These are phyloP conservation scores for Gymnopilus dilepis DNA, from an alignment of 768 basidiomycete species.

Conservation along the genomic window DNA sequence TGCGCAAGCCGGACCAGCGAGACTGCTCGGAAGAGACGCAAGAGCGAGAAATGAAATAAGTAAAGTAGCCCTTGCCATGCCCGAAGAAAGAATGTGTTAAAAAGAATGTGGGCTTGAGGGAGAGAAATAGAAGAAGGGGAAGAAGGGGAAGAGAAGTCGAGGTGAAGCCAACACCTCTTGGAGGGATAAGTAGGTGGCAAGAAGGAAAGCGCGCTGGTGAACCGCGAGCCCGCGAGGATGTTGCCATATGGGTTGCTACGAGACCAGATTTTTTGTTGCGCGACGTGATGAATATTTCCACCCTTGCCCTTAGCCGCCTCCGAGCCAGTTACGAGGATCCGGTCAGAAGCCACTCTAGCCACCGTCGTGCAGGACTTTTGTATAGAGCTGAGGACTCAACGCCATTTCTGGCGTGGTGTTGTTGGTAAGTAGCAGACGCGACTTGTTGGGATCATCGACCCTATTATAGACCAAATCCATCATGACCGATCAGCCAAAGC, in stretches of 20 bases:
- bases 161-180: conserved; percentile 18
- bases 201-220: conserved; percentile 1
- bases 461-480: conserved; percentile 9
- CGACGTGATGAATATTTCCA: not conserved
- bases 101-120: conserved; percentile 29
- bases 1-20: conserved; percentile 54
- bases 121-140: conserved; percentile 26
- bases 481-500: conserved; percentile 30
- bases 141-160: conserved; percentile 19
- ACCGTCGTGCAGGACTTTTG: not conserved
- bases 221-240: not conserved
- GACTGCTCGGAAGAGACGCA: conserved; percentile 40
- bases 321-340: not conserved
- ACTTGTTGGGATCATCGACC: not conserved
- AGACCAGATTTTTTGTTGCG: conserved; percentile 21
- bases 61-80: conserved; percentile 44
- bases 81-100: conserved; percentile 28
- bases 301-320: not conserved
- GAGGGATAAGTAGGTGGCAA: conserved; percentile 11
- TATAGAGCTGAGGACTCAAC: not conserved
- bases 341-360: not conserved
- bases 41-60: conserved; percentile 41
- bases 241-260: conserved; percentile 27
- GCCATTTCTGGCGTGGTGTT: not conserved
- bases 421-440: not conserved